Conservation (phyloP, 2,329 filamentous ascomycete species). For the Dactylellina haptotyla region DNA sequence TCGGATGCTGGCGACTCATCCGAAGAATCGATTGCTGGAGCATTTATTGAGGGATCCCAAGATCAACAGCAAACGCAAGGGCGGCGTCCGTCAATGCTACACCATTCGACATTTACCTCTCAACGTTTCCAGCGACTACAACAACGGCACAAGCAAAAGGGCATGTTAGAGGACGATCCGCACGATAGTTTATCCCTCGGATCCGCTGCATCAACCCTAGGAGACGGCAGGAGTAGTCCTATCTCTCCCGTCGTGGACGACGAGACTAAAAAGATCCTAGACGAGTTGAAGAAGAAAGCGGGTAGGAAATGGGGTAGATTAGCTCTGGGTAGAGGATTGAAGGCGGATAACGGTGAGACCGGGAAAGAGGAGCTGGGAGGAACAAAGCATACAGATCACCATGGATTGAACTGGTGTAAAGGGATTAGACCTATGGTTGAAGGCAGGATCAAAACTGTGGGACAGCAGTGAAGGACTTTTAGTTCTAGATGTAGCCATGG, state of each 20-base stretch:
- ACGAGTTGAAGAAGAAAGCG: slow-evolving; percentile 74
- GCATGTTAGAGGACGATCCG: slow-evolving; percentile 44
- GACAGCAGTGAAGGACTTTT: slow-evolving; percentile 6
- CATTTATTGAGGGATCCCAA: slow-evolving; percentile 54
- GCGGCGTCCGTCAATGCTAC: slow-evolving; percentile 37
- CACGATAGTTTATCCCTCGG: slow-evolving; percentile 47
- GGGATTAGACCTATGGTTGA: slow-evolving; percentile 82
- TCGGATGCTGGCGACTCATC: slow-evolving; percentile 53
- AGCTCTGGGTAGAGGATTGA: slow-evolving; percentile 67
- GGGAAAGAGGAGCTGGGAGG: slow-evolving; percentile 66
- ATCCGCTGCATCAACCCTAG: slow-evolving; percentile 62
- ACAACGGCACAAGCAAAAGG: slow-evolving; percentile 39
- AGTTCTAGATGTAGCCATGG: too few relatives aligned
- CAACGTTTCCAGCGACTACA: slow-evolving; percentile 39
- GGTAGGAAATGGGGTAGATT: slow-evolving; percentile 77
- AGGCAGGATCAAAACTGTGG: slow-evolving; percentile 73
- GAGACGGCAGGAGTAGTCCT: slow-evolving; percentile 61
- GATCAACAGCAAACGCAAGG: slow-evolving; percentile 31
- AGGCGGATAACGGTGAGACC: slow-evolving; percentile 67
- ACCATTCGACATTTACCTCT: slow-evolving; percentile 36
- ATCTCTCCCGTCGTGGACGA: slow-evolving; percentile 60
- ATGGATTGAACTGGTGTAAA: slow-evolving; percentile 78
- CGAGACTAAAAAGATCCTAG: slow-evolving; percentile 63
- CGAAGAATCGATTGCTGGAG: slow-evolving; percentile 54
- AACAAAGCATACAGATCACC: slow-evolving; percentile 54